Conservation (phyloP, 768 basidiomycete species). For the Suillus spraguei region DNA sequence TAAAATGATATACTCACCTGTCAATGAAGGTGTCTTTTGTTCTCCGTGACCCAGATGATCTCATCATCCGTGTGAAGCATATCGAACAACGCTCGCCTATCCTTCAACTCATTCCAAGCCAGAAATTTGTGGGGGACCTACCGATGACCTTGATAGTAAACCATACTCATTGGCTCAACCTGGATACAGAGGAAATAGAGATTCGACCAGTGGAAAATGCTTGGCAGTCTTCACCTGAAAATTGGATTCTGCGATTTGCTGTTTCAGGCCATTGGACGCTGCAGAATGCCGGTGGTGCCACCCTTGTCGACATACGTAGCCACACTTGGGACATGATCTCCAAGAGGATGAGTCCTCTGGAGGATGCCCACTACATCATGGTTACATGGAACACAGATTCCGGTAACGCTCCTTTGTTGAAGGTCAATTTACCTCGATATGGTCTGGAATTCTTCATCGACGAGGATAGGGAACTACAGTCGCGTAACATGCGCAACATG, state of each 20-base stretch:
- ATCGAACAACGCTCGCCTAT: background rate
- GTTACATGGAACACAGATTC: constrained; percentile 15
- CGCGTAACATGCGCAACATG: constrained; percentile 43
- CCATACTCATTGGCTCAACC: constrained; percentile 35
- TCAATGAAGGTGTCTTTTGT: constrained; percentile 27
- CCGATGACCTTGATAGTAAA: constrained; percentile 26
- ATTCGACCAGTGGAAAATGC: constrained; percentile 28
- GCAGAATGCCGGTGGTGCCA: constrained; percentile 6
- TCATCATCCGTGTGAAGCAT: constrained; percentile 23
- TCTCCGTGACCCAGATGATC: constrained; percentile 15
- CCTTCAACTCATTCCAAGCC: constrained; percentile 28
- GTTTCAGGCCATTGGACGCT: constrained; percentile 15
- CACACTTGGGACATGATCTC: constrained; percentile 31
- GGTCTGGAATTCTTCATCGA: constrained; percentile 43
- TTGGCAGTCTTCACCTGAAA: constrained; percentile 28
- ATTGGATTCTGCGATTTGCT: constrained; percentile 29
- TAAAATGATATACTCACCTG: background rate
- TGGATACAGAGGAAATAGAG: constrained; percentile 25
- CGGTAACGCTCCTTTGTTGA: constrained; percentile 19
- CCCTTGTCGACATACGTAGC: constrained; percentile 33
- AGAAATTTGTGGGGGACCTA: constrained; percentile 27
- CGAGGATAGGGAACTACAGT: constrained; percentile 38
- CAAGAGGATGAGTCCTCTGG: constrained; percentile 25
- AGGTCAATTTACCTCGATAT: constrained; percentile 42
- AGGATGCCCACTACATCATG: constrained; percentile 24